Conservation (phyloP, 192 early-diverging fungal genomes). For the Backusella psychrophila region DNA sequence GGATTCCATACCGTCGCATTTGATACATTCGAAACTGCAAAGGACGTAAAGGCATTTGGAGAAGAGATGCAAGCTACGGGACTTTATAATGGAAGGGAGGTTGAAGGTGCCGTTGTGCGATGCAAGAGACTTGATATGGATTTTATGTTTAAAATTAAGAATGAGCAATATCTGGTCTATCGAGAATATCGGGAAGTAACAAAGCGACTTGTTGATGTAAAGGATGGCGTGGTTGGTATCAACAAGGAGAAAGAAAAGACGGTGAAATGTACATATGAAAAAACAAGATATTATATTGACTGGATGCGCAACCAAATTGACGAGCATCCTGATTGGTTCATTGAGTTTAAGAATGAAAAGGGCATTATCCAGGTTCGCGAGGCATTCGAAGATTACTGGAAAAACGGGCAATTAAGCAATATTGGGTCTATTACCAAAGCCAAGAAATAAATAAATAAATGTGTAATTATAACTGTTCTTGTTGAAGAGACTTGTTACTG, state of each 20-base stretch:
- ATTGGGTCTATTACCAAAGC: background rate
- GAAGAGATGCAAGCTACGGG: conserved; percentile 64
- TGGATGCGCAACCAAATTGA: conserved; percentile 70
- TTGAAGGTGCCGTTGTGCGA: conserved; percentile 94
- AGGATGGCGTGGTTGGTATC: conserved; percentile 10
- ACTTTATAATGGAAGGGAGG: conserved; percentile 63
- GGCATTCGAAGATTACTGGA: conserved; percentile 66
- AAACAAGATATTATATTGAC: conserved; percentile 69
- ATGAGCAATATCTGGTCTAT: conserved; percentile 93
- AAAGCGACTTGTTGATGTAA: conserved; percentile 50
- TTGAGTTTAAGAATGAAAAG: conserved; percentile 60
- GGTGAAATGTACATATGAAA: conserved; percentile 40
- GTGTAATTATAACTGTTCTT: no score
- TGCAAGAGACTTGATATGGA: conserved; percentile 47
- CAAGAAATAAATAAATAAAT: background rate
- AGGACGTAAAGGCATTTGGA: conserved; percentile 67
- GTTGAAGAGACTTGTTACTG: no score
- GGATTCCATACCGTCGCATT: conserved; percentile 64
- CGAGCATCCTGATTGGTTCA: conserved; percentile 64
- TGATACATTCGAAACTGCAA: conserved; percentile 49
- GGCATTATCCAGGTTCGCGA: conserved; percentile 84
- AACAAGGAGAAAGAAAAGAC: background rate
- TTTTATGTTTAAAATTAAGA: conserved; percentile 94
- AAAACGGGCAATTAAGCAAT: conserved; percentile 19
- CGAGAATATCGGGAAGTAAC: conserved; percentile 97